Conservation (phyloP, 768 basidiomycete species). For the Lactarius tabidus region DNA sequence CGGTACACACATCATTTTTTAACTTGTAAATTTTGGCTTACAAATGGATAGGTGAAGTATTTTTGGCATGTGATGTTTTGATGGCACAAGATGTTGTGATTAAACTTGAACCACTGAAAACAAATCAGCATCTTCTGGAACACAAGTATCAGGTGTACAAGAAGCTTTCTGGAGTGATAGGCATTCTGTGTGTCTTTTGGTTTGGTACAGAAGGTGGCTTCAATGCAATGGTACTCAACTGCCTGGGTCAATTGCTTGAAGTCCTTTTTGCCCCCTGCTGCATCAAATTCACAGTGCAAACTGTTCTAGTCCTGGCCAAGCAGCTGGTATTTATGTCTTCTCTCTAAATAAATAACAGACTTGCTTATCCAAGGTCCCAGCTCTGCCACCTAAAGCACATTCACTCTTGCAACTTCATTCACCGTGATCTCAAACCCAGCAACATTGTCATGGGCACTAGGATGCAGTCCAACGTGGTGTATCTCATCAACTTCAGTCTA, state of each 20-base stretch:
- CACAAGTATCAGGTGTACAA: constrained; percentile 38
- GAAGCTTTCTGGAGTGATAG: constrained; percentile 98
- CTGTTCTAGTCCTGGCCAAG: constrained; percentile 91
- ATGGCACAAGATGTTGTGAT: too few species aligned
- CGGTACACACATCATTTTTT: too few species aligned
- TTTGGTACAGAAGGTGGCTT: constrained; percentile 96
- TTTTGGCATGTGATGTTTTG: too few species aligned
- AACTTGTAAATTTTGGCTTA: too few species aligned
- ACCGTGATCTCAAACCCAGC: constrained; percentile 51
- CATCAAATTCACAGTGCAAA: constrained; percentile 97
- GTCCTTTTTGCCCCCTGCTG: constrained; percentile 93
- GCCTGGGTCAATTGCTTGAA: constrained; percentile 88
- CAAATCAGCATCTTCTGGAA: too few species aligned
- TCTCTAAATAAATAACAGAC: not conserved
- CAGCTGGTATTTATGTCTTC: constrained; percentile 64
- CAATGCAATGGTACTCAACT: constrained; percentile 98
- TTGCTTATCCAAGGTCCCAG: constrained; percentile 38
- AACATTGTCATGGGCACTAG: constrained; percentile 99
- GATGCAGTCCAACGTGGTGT: constrained; percentile 99
- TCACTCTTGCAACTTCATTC: constrained; percentile 95
- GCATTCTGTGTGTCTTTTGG: constrained; percentile 97
- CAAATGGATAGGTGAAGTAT: too few species aligned
- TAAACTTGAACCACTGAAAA: too few species aligned
- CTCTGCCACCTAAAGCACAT: constrained; percentile 99
- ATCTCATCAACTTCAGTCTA: constrained; percentile 95